These are phyloP conservation scores for Kandelia obovata DNA, from an alignment of 345 rosid species.

Conservation along the genomic window DNA sequence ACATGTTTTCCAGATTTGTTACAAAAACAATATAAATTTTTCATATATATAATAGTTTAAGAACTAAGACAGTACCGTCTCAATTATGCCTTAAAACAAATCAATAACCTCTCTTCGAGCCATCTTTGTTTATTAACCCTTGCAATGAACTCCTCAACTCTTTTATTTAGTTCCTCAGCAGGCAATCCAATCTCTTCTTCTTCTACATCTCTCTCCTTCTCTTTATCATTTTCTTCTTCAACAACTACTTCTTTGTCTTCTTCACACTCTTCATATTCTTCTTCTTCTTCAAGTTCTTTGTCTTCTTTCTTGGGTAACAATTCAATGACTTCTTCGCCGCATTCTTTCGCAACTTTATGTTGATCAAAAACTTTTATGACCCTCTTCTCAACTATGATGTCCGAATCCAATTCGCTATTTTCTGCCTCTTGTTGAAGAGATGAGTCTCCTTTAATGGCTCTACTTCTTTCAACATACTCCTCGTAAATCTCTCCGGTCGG, in stretches of 20 bases:
- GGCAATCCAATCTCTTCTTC: slow-evolving; percentile 33
- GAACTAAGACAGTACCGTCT: not conserved
- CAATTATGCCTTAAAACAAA: slow-evolving; percentile 12
- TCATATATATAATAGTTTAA: no score
- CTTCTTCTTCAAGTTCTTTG: not conserved
- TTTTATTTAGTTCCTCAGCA: slow-evolving; percentile 49
- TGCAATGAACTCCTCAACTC: slow-evolving; percentile 61
- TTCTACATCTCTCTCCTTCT: not conserved
- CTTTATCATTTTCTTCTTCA: slow-evolving; percentile 7
- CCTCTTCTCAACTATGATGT: not conserved
- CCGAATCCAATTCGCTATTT: not conserved
- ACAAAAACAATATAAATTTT: no score
- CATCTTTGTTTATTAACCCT: slow-evolving; percentile 58
- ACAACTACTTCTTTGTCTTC: not conserved
- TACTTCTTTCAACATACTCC: slow-evolving; percentile 42
- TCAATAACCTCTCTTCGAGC: slow-evolving; percentile 38
- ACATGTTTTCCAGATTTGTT: no score
- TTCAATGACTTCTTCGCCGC: not conserved
- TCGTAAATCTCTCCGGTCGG: slow-evolving; percentile 28
- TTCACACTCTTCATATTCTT: not conserved
- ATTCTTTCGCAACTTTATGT: slow-evolving; percentile 3
- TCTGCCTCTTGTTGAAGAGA: slow-evolving; percentile 11
- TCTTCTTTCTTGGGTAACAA: no score
- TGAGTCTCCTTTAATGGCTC: slow-evolving; percentile 8
- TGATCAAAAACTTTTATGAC: not conserved